Conservation (phyloP, 306 rosid species). For the Gleditsia sinensis region DNA sequence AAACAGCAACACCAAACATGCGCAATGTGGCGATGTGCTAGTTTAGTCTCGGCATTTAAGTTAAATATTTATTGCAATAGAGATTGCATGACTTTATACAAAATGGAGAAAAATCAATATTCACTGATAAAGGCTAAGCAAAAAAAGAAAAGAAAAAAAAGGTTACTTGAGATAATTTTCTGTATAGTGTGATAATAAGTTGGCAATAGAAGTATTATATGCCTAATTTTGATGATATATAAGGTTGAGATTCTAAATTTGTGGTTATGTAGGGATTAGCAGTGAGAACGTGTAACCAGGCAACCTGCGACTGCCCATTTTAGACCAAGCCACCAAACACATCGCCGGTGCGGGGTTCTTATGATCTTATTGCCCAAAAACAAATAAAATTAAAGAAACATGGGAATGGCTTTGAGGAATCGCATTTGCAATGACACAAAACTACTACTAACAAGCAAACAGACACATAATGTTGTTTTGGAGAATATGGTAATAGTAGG, state of each 20-base stretch:
- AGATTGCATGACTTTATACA: neutral
- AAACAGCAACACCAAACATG: neutral
- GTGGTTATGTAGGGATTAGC: neutral
- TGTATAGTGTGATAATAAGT: neutral
- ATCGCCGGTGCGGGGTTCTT: too few relatives aligned
- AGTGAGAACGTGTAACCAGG: too few relatives aligned
- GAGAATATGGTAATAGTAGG: conserved; percentile 9
- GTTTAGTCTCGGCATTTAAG: too few relatives aligned
- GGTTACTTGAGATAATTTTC: neutral
- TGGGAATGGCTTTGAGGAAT: neutral
- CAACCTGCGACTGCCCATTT: neutral
- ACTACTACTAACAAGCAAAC: neutral
- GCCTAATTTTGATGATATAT: neutral
- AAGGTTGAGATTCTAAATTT: neutral
- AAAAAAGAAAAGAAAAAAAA: too few relatives aligned
- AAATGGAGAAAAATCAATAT: neutral
- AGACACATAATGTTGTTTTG: conserved; percentile 20
- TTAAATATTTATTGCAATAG: neutral
- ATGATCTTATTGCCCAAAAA: too few relatives aligned
- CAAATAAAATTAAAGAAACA: too few relatives aligned
- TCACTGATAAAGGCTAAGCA: neutral
- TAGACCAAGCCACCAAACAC: neutral
- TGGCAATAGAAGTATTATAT: neutral
- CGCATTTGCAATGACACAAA: neutral
- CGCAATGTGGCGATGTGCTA: too few relatives aligned